Percentiles rank a stretch among this genome's conserved stretches.
phyloP scores from a whole-genome alignment of 495 filamentous ascomycete genomes.

The Annulohypoxylon maeteangense region DNA sequence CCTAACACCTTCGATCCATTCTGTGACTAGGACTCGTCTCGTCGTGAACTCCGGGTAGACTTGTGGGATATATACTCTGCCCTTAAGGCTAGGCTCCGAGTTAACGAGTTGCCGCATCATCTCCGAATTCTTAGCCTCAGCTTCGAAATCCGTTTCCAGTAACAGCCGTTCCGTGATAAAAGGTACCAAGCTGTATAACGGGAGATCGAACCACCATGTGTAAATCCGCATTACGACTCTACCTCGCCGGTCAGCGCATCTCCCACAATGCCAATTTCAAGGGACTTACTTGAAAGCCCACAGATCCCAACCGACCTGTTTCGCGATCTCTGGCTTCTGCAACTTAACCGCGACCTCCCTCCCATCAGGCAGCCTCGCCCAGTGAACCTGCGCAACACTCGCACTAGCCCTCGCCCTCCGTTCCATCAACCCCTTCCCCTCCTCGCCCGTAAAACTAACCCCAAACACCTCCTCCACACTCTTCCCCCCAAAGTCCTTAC shows the following conservation, averaged over 20 bases:
- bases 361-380: slow-evolving; percentile 85
- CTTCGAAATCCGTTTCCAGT: slow-evolving; percentile 93
- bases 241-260: not conserved
- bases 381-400: slow-evolving; percentile 95
- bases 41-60: slow-evolving; percentile 86
- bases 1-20: slow-evolving; percentile 95
- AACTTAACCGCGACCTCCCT: slow-evolving; percentile 94
- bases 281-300: slow-evolving; percentile 87
- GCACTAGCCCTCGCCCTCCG: slow-evolving; percentile 85
- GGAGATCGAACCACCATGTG: slow-evolving; percentile 84
- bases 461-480: slow-evolving; percentile 89
- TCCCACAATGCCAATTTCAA: not conserved
- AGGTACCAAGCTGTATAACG: slow-evolving; percentile 86
- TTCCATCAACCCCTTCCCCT: slow-evolving; percentile 83
- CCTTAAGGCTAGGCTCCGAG: slow-evolving; percentile 78
- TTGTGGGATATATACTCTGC: slow-evolving; percentile 86
- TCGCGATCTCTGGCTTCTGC: slow-evolving; percentile 92
- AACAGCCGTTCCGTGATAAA: slow-evolving; percentile 87
- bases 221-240: slow-evolving; percentile 81
- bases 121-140: slow-evolving; percentile 89
- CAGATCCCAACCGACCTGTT: slow-evolving; percentile 91
- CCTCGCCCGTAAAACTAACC: slow-evolving; percentile 76
- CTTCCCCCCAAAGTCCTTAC: slow-evolving; percentile 85
- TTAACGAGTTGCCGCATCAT: slow-evolving; percentile 81
- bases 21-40: slow-evolving; percentile 88